phyloP scores from a whole-genome alignment of 805 yeast genomes.

The Saturnispora dispora region DNA sequence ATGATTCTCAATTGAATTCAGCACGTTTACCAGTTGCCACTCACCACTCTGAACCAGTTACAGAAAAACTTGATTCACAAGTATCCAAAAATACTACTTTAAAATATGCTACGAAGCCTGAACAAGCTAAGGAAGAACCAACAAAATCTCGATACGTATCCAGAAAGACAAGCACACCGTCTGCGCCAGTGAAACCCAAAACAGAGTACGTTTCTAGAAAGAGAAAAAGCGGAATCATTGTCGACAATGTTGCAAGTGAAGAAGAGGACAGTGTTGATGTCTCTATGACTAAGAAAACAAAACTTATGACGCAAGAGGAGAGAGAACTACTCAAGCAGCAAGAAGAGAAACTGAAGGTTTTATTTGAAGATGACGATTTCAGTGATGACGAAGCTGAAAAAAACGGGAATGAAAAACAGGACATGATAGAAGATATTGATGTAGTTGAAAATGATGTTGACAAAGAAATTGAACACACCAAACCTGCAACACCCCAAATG shows the following conservation, averaged over 20 bases:
- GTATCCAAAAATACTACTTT: background rate
- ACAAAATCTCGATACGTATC: conserved; percentile 14
- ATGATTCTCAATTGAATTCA: background rate
- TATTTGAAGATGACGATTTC: conserved; percentile 17
- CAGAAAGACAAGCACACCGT: conserved; percentile 15
- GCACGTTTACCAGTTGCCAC: background rate
- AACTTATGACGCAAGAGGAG: conserved; percentile 10
- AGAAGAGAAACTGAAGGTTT: conserved; percentile 13
- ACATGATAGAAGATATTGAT: conserved; percentile 8
- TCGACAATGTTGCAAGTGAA: background rate
- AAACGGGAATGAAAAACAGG: conserved; percentile 2
- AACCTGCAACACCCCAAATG: background rate
- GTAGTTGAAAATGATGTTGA: conserved; percentile 6
- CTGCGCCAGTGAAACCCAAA: conserved; percentile 6
- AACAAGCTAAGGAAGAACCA: background rate
- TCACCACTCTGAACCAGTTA: background rate
- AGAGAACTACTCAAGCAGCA: conserved; percentile 5
- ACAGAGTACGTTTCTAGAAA: conserved; percentile 9
- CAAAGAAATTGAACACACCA: background rate
- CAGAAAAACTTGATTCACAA: background rate
- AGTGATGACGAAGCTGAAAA: conserved; percentile 8
- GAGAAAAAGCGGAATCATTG: conserved; percentile 10
- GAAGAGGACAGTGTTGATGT: conserved; percentile 7
- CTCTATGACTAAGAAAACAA: conserved; percentile 14
- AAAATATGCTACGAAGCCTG: background rate